These are phyloP conservation scores for Millerozyma acaciae DNA, from an alignment of 805 yeast species.

Conservation along the genomic window DNA sequence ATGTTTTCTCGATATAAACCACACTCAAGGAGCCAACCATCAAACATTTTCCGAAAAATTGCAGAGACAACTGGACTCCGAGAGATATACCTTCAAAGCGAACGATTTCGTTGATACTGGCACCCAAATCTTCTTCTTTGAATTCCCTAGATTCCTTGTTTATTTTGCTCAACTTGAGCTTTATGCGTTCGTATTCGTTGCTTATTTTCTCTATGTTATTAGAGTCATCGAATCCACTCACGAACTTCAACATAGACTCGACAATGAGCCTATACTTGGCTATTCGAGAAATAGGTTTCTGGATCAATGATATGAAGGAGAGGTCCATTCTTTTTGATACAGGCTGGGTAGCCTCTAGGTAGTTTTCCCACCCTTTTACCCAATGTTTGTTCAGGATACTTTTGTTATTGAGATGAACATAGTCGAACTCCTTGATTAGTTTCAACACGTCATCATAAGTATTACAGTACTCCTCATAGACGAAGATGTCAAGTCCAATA, in stretches of 20 bases:
- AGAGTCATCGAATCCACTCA: constrained; percentile 13
- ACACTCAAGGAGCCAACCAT: constrained; percentile 41
- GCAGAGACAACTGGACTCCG: constrained; percentile 19
- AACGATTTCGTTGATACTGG: constrained; percentile 12
- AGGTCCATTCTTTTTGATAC: constrained; percentile 37
- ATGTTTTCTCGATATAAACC: constrained; percentile 34
- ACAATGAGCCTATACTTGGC: constrained; percentile 49
- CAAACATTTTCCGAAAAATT: constrained; percentile 45
- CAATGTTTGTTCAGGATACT: constrained; percentile 12
- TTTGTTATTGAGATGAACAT: constrained; percentile 3
- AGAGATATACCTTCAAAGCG: constrained; percentile 8
- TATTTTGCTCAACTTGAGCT: constrained; percentile 19
- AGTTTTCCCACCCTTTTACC: constrained; percentile 30
- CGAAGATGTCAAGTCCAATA: constrained; percentile 15
- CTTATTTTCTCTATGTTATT: constrained; percentile 11
- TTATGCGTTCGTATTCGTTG: constrained; percentile 12
- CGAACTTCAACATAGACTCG: constrained; percentile 34
- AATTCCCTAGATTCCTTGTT: constrained; percentile 21
- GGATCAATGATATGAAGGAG: constrained; percentile 50
- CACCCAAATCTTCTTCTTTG: constrained; percentile 18
- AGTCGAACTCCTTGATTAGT: constrained; percentile 24
- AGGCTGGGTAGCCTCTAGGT: constrained; percentile 42
- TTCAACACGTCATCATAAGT: constrained; percentile 29
- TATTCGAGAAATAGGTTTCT: constrained; percentile 50
- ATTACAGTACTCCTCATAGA: constrained; percentile 33